These are phyloP conservation scores for Torulaspora indica DNA, from an alignment of 805 yeast genomes.

Conservation along the genomic window DNA sequence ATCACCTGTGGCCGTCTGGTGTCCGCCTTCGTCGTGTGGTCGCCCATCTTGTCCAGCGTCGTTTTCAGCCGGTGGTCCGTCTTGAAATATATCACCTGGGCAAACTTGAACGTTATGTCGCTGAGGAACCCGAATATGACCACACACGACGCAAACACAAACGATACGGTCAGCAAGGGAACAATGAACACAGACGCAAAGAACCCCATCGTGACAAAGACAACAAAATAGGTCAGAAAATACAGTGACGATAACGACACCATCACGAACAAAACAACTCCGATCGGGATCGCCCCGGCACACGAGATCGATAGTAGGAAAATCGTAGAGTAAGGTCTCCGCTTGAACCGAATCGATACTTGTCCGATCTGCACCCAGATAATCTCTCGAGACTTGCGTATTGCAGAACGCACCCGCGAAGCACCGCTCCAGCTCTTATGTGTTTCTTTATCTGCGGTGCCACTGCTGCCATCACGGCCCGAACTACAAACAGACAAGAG, in stretches of 20 bases:
- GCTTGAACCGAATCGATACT: conserved; percentile 13
- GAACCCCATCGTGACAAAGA: conserved; percentile 23
- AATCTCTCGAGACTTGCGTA: conserved; percentile 4
- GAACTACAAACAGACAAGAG: not conserved
- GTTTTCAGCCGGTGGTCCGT: conserved; percentile 18
- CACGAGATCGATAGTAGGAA: conserved; percentile 11
- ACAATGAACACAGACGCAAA: conserved; percentile 26
- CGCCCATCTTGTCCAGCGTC: conserved; percentile 20
- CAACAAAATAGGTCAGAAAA: conserved; percentile 23
- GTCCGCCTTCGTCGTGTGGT: conserved; percentile 3
- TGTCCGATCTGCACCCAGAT: conserved; percentile 4
- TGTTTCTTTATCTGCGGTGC: not conserved
- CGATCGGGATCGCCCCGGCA: conserved; percentile 6
- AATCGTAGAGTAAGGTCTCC: conserved; percentile 24
- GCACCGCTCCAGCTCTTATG: not conserved
- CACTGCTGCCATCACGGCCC: not conserved
- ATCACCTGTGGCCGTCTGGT: conserved; percentile 5
- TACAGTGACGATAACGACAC: conserved; percentile 23
- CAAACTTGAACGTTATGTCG: conserved; percentile 27
- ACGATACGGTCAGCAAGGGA: conserved; percentile 29
- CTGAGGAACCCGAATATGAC: conserved; percentile 31
- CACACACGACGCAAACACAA: conserved; percentile 29
- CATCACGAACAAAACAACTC: conserved; percentile 18
- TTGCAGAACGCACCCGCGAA: not conserved
- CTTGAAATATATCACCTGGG: conserved; percentile 25